Evolutionary conservation across 176 grass and related monocot species (phyloP), one percentile per base, ranked within the genome.

Genomic region (Avena sativa): DNA sequence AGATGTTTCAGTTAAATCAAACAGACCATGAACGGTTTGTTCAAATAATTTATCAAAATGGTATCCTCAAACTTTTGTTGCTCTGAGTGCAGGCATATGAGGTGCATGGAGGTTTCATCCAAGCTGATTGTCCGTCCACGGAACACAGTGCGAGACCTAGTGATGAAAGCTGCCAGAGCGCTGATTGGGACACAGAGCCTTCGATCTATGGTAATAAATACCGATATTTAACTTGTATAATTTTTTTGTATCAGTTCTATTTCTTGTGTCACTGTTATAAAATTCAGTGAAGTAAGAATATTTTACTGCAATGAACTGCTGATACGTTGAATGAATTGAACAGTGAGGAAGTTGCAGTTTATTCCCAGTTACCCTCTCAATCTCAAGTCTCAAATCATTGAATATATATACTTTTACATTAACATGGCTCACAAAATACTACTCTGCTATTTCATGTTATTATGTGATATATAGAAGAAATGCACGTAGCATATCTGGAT

Each of bases 31-130:
- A 9, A 20, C 14, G 58, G 20, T 51, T 60, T 23, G 43, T 43
- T 72, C 20, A 84, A 53, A 44, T 51, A 13, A 25, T 74, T 34
- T 34, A 49, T 47, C 36, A 34, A 50, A 61, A 11, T 13, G 60
- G 19, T 4, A 9, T 56, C 51, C 25, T 62, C 1, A 0, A 5
- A n/a, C 20, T 13, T 53, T 20, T 79, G 84, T 74, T 38, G 17
- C 40, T 91, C 58, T 4, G 28, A 71, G 68, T 85, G 21, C 65
- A 95, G 93, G 80, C 47, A 23, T 86, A 91, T 34, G 90, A 89
- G 65, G 57, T 81, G 61, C 59, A 90, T 75, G 81, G 61, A 58
- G 92, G 83, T 57, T 81, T 77, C 71, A 34, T 76, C 21, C 71
- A 87, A 72, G 79, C 67, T 43, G 85, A 85, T 65, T 20, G 81